Conservation (phyloP, 1,139 yeast genomes). For the Saccharomyces hybrid region DNA sequence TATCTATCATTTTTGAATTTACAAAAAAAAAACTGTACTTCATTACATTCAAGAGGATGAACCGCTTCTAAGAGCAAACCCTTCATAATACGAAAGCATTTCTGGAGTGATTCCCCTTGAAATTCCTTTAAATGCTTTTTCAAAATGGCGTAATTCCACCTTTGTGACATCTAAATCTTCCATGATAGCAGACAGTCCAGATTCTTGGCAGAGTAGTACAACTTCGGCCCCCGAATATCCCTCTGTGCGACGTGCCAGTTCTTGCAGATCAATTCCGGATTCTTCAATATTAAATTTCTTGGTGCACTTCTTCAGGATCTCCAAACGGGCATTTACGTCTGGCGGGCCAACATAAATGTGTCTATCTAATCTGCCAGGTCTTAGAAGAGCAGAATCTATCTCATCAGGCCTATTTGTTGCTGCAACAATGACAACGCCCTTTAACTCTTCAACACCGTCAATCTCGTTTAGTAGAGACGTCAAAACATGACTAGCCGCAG, state of each 20-base stretch:
- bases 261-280: constrained; percentile 41
- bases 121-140: constrained; percentile 56
- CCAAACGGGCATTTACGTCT: constrained; percentile 65
- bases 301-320: constrained; percentile 65
- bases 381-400: constrained; percentile 80
- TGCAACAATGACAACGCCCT: constrained; percentile 87
- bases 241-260: constrained; percentile 58
- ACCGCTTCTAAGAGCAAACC: constrained; percentile 44
- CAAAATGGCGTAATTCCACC: constrained; percentile 62
- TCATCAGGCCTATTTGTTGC: constrained; percentile 93
- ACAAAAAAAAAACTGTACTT: not conserved
- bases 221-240: constrained; percentile 98
- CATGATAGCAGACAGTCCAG: constrained; percentile 87
- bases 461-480: constrained; percentile 87
- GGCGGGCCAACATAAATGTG: constrained; percentile 92
- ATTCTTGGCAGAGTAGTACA: constrained; percentile 85
- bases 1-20: not conserved
- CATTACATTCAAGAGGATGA: constrained; percentile 6
- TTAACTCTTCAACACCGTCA: constrained; percentile 91
- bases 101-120: constrained; percentile 75
- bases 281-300: constrained; percentile 42
- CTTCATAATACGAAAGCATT: constrained; percentile 68
- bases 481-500: constrained; percentile 77
- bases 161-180: constrained; percentile 50
- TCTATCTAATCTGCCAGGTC: constrained; percentile 92